Base-by-base conservation (phyloP, 169 alveolate genomes). In the Plasmodium yoelii region DNA sequence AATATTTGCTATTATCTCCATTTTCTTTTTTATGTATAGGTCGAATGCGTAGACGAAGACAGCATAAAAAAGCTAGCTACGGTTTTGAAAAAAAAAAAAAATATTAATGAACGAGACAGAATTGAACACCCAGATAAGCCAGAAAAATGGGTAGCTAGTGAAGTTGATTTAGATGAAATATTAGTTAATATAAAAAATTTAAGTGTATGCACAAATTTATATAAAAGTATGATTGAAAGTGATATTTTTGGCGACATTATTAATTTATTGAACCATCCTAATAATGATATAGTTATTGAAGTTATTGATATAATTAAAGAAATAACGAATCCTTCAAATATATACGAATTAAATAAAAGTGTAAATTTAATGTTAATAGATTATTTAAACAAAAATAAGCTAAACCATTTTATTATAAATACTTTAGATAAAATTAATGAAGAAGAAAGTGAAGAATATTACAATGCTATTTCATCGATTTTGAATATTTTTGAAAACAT, bases 41-140 rank as follows among this genome's bases (percentile, higher is more conserved):
- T 82, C 18, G 90, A 82, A 67, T 82, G 90, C 63, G 53, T 82
- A 24, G 84, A 82, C 71, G 90, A 82, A 55, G 68, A 26, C 44
- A 82, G 82, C 44, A 82, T 82, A 55, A 65, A 82, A 82, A 82
- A 82, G 34, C 22, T 82, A 15, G 90, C 84, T n/a, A 44, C 60
- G 4, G 64, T 67, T 60, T 82, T 82, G 34, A 82, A 70, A 34
- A 82, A 82, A 49, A 80, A 80, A 68, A 82, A 82, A 34, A 67
- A 10, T 39, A 82, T 67, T 55, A 82, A 82, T 82, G 90, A 82
- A 60, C 68, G 71, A 51, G 90, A 82, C 84, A 53, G 90, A 67
- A 82, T 82, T 57, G 90, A 82, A 46, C 46, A 82, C 60, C 90
- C 90, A 67, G 82, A 82, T 47, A 68, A 82, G n/a, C 84, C 90